These are phyloP conservation scores for Trypanosoma mega DNA, from an alignment of 208 protist genomes.

Conservation along the genomic window DNA sequence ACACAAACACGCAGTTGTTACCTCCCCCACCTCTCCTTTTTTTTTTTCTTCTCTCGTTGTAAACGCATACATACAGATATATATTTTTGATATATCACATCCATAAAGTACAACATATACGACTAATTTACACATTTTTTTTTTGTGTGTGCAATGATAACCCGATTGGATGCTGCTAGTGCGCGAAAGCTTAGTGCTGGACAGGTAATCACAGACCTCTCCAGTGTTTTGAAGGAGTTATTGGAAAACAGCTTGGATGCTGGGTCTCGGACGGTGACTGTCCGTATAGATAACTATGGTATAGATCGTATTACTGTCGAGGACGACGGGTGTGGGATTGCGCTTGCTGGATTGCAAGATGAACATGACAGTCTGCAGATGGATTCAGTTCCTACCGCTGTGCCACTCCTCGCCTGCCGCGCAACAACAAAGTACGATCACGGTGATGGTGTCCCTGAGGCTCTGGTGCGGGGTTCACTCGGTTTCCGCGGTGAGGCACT, in stretches of 20 bases:
- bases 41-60: no score
- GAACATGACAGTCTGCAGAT: slow-evolving; percentile 24
- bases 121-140: no score
- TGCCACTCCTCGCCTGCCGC: slow-evolving; percentile 60
- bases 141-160: no score
- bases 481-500: slow-evolving; percentile 98
- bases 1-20: no score
- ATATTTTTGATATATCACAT: no score
- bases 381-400: slow-evolving; percentile 16
- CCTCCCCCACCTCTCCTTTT: no score
- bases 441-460: not conserved
- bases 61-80: no score
- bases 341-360: slow-evolving; percentile 41
- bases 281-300: slow-evolving; percentile 70
- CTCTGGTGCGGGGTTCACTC: slow-evolving; percentile 30
- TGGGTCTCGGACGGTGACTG: slow-evolving; percentile 45
- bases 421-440: slow-evolving; percentile 57
- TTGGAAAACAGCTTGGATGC: slow-evolving; percentile 89
- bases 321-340: slow-evolving; percentile 82
- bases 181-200: slow-evolving; percentile 75
- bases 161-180: slow-evolving; percentile 68
- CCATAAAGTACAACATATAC: no score
- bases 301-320: slow-evolving; percentile 72
- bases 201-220: slow-evolving; percentile 82
- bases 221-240: slow-evolving; percentile 85